These are phyloP conservation scores for Rubroboletus pulcherrimus DNA, from an alignment of 768 basidiomycete species.

Conservation along the genomic window DNA sequence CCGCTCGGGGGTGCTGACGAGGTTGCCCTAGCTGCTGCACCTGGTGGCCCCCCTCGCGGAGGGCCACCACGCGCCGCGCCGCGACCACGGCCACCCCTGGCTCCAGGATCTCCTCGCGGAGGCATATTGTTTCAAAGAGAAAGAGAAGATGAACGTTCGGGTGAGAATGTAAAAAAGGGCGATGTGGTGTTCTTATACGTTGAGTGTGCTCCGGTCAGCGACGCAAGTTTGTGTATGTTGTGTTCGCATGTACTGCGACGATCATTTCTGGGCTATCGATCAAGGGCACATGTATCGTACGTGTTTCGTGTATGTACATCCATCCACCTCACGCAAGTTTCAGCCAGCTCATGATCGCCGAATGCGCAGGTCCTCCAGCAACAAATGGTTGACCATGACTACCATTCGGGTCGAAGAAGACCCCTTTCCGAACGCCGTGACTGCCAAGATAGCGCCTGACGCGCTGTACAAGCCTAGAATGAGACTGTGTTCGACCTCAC, in stretches of 20 bases:
- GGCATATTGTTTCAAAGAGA: slow-evolving; percentile 33
- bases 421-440: slow-evolving; percentile 66
- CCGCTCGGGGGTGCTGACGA: slow-evolving; percentile 31
- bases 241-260: slow-evolving; percentile 6
- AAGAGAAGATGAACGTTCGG: slow-evolving; percentile 17
- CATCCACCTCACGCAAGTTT: slow-evolving; percentile 18
- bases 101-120: slow-evolving; percentile 29
- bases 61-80: slow-evolving; percentile 29
- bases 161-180: slow-evolving; percentile 11
- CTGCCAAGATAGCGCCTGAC: slow-evolving; percentile 70
- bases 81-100: slow-evolving; percentile 25
- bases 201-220: neutral
- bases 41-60: slow-evolving; percentile 27
- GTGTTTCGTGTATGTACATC: slow-evolving; percentile 6
- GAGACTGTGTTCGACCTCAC: neutral
- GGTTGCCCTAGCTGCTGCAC: slow-evolving; percentile 14
- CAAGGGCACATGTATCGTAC: neutral
- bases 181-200: slow-evolving; percentile 19
- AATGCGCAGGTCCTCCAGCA: slow-evolving; percentile 48
- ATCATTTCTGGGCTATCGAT: slow-evolving; percentile 24
- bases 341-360: slow-evolving; percentile 64
- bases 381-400: slow-evolving; percentile 62
- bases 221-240: slow-evolving; percentile 28
- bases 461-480: slow-evolving; percentile 43
- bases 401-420: slow-evolving; percentile 61